Conservation (phyloP, 2,329 filamentous ascomycete genomes). For the Curvularia eragrostidis region DNA sequence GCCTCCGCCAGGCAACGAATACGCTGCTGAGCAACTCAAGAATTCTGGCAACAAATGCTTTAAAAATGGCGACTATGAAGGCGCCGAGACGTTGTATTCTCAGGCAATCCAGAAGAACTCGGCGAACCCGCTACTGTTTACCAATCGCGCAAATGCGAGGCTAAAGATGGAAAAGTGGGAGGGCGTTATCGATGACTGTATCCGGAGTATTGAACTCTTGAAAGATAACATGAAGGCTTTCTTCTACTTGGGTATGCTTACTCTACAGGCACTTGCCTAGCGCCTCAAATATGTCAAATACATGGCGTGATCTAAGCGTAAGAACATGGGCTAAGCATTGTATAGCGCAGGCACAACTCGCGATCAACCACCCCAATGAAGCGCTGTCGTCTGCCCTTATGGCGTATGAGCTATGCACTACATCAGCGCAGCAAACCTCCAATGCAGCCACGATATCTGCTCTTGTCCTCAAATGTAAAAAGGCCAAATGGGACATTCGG, state of each 20-base stretch:
- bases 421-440: constrained; percentile 63
- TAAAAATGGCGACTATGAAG: constrained; percentile 67
- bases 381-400: constrained; percentile 72
- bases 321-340: constrained; percentile 19
- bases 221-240: constrained; percentile 77
- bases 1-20: constrained; percentile 43
- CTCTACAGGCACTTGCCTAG: neutral
- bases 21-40: constrained; percentile 57
- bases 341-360: constrained; percentile 77
- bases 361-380: constrained; percentile 72
- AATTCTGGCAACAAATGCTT: constrained; percentile 69
- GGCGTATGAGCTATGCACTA: constrained; percentile 75
- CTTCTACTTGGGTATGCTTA: constrained; percentile 68
- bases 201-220: constrained; percentile 73
- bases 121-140: constrained; percentile 79
- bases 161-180: constrained; percentile 77
- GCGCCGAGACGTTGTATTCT: constrained; percentile 73
- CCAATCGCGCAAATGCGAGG: constrained; percentile 85
- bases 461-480: constrained; percentile 80
- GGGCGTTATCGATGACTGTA: constrained; percentile 77
- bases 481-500: constrained; percentile 79
- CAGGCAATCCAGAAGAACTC: constrained; percentile 82
- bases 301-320: neutral
- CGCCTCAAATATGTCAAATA: neutral
- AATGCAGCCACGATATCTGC: constrained; percentile 74